Evolutionary conservation across 2,329 filamentous ascomycete genomes (phyloP).

Genomic region (Bipolaris zeicola): DNA sequence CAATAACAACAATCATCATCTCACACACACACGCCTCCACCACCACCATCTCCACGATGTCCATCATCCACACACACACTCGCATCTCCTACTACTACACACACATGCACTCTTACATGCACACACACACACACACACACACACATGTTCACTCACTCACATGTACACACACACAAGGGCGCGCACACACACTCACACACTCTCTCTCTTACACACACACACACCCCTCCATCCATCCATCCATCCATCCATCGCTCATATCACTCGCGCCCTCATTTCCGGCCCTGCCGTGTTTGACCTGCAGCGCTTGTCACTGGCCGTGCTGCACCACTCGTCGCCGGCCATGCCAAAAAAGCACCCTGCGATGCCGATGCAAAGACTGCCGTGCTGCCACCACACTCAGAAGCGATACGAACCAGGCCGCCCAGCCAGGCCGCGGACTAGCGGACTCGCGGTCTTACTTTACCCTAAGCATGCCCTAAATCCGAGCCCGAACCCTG

Average conservation of each 20-base stretch:
- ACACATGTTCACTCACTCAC: no score
- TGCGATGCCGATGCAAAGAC: constrained; percentile 22
- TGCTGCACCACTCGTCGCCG: constrained; percentile 13
- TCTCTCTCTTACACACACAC: background rate
- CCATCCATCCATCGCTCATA: no score
- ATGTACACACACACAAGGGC: background rate
- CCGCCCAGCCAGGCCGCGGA: constrained; percentile 20
- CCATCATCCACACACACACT: background rate
- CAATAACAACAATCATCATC: constrained; percentile 14
- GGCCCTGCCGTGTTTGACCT: constrained; percentile 41
- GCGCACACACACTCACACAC: background rate
- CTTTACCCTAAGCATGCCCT: constrained; percentile 41
- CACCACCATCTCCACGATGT: background rate
- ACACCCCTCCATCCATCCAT: no score
- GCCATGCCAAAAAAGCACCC: constrained; percentile 19
- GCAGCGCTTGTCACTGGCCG: constrained; percentile 13
- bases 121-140: background rate
- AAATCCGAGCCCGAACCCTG: constrained; percentile 45
- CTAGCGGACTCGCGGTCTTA: constrained; percentile 39
- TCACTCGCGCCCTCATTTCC: constrained; percentile 25
- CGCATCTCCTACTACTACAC: background rate
- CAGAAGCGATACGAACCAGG: constrained; percentile 41
- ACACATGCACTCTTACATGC: background rate
- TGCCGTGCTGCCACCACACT: constrained; percentile 35
- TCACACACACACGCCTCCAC: constrained; percentile 19